Evolutionary conservation across 441 rosid genomes (phyloP).

Genomic region (Populus hybrid): DNA sequence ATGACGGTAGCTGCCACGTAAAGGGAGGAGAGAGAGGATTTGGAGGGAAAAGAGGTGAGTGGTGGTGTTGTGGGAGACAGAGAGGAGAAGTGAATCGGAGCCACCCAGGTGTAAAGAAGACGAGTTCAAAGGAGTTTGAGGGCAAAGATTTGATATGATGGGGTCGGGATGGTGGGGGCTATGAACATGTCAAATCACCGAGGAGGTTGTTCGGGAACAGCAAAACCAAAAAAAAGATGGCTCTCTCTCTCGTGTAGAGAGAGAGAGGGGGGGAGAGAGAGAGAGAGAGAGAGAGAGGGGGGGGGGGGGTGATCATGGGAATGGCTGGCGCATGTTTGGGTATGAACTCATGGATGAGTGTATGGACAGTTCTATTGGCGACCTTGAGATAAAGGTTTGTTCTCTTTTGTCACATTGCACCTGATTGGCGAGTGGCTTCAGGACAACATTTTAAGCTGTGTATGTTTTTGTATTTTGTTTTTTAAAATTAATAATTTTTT

Average conservation of each 20-base stretch:
- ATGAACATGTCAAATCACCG: constrained; percentile 7
- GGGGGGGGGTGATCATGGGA: neutral
- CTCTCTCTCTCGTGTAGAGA: no score
- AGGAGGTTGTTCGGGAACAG: constrained; percentile 2
- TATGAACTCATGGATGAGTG: neutral
- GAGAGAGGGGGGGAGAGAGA: no score
- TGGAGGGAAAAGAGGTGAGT: constrained; percentile 5
- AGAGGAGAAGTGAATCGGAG: constrained; percentile 1
- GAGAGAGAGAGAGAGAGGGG: no score
- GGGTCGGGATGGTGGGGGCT: neutral
- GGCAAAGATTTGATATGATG: constrained; percentile 19
- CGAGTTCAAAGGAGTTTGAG: neutral
- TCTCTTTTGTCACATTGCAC: neutral
- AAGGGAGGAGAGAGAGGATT: neutral
- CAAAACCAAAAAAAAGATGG: neutral
- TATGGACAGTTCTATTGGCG: no score
- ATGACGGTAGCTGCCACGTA: constrained; percentile 12
- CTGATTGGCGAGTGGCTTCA: no score
- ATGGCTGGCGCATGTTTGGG: neutral
- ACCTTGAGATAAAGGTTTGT: no score
- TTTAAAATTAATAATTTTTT: no score
- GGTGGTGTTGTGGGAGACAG: constrained; percentile 6
- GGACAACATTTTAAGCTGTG: neutral
- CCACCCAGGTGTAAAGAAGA: constrained; percentile 8
- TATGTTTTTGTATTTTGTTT: no score